Evolutionary conservation across 768 basidiomycete species (phyloP).

Genomic region (Panellus pusillus): DNA sequence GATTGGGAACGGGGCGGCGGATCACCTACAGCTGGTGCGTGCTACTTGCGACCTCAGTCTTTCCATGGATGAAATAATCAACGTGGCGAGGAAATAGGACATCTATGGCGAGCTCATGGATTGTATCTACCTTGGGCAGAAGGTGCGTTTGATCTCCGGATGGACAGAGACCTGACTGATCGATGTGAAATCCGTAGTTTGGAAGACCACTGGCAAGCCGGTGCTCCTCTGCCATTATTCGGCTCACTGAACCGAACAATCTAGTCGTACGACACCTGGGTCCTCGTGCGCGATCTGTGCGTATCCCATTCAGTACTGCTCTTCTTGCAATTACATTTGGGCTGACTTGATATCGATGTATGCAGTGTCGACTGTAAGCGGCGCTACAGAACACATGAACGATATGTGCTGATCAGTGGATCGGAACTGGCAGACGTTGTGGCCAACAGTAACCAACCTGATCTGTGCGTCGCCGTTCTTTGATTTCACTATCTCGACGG

Average conservation of each 20-base stretch:
- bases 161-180: not conserved
- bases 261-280: constrained; percentile 61
- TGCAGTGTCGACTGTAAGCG: constrained; percentile 70
- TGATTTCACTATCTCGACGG: constrained; percentile 6
- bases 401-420: no score
- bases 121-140: constrained; percentile 95
- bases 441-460: constrained; percentile 66
- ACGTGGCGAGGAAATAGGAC: constrained; percentile 51
- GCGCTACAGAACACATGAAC: no score
- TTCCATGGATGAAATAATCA: no score
- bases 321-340: not conserved
- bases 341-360: not conserved
- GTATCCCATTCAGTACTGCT: constrained; percentile 25
- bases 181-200: constrained; percentile 41
- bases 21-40: constrained; percentile 83
- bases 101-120: constrained; percentile 98
- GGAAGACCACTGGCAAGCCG: constrained; percentile 70
- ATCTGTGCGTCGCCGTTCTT: constrained; percentile 58
- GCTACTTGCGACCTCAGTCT: not conserved
- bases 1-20: constrained; percentile 95
- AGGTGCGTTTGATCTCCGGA: constrained; percentile 44
- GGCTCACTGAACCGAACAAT: not conserved
- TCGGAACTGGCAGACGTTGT: constrained; percentile 58
- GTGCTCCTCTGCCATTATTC: not conserved
- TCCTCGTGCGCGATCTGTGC: constrained; percentile 31